Evolutionary conservation across 306 rosid species (phyloP).

Genomic region (Acacia confusa): DNA sequence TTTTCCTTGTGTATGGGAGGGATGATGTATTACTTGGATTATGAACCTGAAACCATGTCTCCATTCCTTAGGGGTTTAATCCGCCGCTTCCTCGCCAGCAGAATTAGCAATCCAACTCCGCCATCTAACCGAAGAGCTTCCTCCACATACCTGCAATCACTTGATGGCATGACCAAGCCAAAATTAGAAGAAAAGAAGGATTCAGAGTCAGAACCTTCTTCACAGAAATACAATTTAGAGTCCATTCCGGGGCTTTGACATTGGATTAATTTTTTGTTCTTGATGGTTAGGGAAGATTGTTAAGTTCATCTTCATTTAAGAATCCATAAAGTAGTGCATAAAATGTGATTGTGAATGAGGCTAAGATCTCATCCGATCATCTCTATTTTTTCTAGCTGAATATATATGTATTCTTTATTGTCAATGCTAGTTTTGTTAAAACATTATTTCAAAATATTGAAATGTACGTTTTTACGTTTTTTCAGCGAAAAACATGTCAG

Average conservation of each 20-base stretch:
- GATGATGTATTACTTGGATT: slow-evolving; percentile 89
- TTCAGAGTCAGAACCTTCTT: slow-evolving; percentile 42
- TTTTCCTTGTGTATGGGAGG: slow-evolving; percentile 94
- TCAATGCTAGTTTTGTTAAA: no score
- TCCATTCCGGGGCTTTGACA: slow-evolving; percentile 88
- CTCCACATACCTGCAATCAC: slow-evolving; percentile 57
- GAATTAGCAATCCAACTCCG: slow-evolving; percentile 78
- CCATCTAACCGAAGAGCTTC: slow-evolving; percentile 49
- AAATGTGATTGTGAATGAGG: not conserved
- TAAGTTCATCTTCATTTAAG: not conserved
- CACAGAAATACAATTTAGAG: slow-evolving; percentile 79
- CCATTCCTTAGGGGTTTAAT: slow-evolving; percentile 87
- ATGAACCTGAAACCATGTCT: slow-evolving; percentile 96
- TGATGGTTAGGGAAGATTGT: not conserved
- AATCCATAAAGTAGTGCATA: not conserved
- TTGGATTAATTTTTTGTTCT: not conserved
- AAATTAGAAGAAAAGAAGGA: slow-evolving; percentile 43
- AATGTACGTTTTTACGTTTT: no score
- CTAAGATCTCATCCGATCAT: not conserved
- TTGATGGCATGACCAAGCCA: slow-evolving; percentile 61
- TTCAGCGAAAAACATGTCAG: no score
- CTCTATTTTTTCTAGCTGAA: not conserved
- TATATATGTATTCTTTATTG: not conserved
- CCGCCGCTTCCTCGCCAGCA: slow-evolving; percentile 94
- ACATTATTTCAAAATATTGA: no score